Percentiles rank a stretch among this genome's conserved stretches.
Evolutionary conservation across 1,139 yeast species (phyloP).

Genomic region (Debaryomycetaceae sp.): DNA sequence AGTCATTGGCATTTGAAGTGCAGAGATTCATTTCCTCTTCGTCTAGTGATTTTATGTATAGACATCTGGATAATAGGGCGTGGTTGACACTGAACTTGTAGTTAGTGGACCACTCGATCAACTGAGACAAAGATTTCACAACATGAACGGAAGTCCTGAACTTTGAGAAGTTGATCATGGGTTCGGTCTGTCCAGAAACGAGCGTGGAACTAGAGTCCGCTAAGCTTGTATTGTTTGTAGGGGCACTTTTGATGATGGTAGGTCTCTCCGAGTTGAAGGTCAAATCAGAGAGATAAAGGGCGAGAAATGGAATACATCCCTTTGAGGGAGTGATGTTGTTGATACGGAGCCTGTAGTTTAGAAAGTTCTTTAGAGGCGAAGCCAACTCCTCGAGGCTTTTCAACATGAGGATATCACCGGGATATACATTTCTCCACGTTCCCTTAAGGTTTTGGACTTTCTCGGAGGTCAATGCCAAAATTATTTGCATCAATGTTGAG

Average conservation of each 20-base stretch:
- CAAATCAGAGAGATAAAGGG: slow-evolving; percentile 79
- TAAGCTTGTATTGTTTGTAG: background rate
- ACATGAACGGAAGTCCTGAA: slow-evolving; percentile 75
- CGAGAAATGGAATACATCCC: slow-evolving; percentile 90
- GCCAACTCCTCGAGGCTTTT: slow-evolving; percentile 64
- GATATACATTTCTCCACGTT: slow-evolving; percentile 70
- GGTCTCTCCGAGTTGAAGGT: slow-evolving; percentile 76
- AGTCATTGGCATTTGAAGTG: background rate
- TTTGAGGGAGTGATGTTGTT: slow-evolving; percentile 60
- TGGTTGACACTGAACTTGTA: slow-evolving; percentile 50
- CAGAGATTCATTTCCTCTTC: slow-evolving; percentile 69
- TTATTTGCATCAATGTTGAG: slow-evolving; percentile 83
- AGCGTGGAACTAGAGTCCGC: slow-evolving; percentile 2
- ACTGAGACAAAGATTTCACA: slow-evolving; percentile 74
- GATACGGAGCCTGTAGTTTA: slow-evolving; percentile 60
- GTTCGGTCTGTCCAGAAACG: slow-evolving; percentile 26
- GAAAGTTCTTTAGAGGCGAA: slow-evolving; percentile 64
- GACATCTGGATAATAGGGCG: slow-evolving; percentile 75
- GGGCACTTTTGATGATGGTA: slow-evolving; percentile 29
- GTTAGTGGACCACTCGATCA: slow-evolving; percentile 79
- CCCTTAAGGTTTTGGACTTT: slow-evolving; percentile 56
- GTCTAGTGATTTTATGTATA: slow-evolving; percentile 73
- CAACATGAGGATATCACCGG: slow-evolving; percentile 59
- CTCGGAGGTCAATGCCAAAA: slow-evolving; percentile 77
- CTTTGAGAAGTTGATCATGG: slow-evolving; percentile 70